These are phyloP conservation scores for thale cress (Arabidopsis thaliana) DNA, from an alignment of 345 rosid genomes.

Conservation along the genomic window DNA sequence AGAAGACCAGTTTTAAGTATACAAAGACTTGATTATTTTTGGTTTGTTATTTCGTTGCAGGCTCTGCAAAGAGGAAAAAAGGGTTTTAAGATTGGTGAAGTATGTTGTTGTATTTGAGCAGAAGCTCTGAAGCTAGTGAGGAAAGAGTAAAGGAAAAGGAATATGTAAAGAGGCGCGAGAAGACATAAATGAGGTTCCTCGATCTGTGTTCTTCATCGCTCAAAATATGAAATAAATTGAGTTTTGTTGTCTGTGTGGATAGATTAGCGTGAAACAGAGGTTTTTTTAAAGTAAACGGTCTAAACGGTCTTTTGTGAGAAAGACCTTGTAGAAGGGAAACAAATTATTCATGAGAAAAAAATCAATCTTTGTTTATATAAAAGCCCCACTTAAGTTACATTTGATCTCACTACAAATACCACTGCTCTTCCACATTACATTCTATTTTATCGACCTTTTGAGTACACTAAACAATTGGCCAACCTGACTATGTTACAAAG, in stretches of 20 bases:
- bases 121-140: too few relatives aligned
- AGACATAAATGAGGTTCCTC: too few relatives aligned
- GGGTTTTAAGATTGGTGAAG: too few relatives aligned
- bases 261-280: too few relatives aligned
- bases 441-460: background rate
- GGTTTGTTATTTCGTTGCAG: conserved; percentile 50
- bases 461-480: conserved; percentile 20
- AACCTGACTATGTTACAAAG: conserved; percentile 25
- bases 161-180: too few relatives aligned
- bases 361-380: conserved; percentile 31
- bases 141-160: too few relatives aligned
- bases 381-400: background rate
- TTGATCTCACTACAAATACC: conserved; percentile 4
- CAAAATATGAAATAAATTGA: too few relatives aligned
- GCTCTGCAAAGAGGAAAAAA: conserved; percentile 52
- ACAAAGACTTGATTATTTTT: conserved; percentile 8
- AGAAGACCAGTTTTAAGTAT: background rate
- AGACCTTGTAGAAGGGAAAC: conserved; percentile 55
- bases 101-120: too few relatives aligned
- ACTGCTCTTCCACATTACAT: conserved; percentile 17
- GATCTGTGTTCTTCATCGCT: too few relatives aligned
- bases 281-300: too few relatives aligned
- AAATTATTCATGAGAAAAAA: background rate
- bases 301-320: too few relatives aligned
- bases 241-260: too few relatives aligned